phyloP scores from a whole-genome alignment of 768 basidiomycete genomes.

The Russula brevipes region DNA sequence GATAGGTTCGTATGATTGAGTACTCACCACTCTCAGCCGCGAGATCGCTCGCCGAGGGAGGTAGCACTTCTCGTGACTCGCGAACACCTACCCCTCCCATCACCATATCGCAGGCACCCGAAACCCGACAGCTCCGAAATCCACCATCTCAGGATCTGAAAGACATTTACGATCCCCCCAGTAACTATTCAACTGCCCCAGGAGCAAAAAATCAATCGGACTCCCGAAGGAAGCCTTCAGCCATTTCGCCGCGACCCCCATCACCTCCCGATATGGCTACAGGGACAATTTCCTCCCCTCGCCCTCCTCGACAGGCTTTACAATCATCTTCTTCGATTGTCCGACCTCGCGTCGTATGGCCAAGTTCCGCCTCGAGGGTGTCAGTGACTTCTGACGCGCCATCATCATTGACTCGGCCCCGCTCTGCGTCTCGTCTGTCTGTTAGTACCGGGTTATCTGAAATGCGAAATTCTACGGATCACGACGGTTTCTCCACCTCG shows the following conservation, averaged over 20 bases:
- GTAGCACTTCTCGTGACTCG: constrained; percentile 3
- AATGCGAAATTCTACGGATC: constrained; percentile 1
- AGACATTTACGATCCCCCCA: constrained; percentile 14
- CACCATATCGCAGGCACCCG: neutral
- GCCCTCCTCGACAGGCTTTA: constrained; percentile 4
- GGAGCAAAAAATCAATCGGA: neutral
- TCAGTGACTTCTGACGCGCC: constrained; percentile 4
- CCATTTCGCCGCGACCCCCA: constrained; percentile 10
- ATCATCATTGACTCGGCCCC: neutral
- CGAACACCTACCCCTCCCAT: constrained; percentile 16
- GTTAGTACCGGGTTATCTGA: constrained; percentile 15
- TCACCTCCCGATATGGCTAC: constrained; percentile 7
- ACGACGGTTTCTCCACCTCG: constrained; percentile 9
- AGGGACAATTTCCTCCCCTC: neutral
- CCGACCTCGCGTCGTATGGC: constrained; percentile 6
- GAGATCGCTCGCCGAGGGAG: neutral
- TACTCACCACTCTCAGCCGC: neutral
- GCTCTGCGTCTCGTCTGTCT: constrained; percentile 22
- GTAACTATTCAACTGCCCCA: constrained; percentile 6
- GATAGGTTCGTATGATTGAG: constrained; percentile 1
- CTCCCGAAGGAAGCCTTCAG: constrained; percentile 11
- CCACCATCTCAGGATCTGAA: constrained; percentile 5
- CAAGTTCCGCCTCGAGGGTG: neutral
- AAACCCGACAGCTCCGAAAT: neutral
- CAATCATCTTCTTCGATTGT: constrained; percentile 5